These are phyloP conservation scores for Arthrobotrys conoides DNA, from an alignment of 2,329 filamentous ascomycete genomes.

Conservation along the genomic window DNA sequence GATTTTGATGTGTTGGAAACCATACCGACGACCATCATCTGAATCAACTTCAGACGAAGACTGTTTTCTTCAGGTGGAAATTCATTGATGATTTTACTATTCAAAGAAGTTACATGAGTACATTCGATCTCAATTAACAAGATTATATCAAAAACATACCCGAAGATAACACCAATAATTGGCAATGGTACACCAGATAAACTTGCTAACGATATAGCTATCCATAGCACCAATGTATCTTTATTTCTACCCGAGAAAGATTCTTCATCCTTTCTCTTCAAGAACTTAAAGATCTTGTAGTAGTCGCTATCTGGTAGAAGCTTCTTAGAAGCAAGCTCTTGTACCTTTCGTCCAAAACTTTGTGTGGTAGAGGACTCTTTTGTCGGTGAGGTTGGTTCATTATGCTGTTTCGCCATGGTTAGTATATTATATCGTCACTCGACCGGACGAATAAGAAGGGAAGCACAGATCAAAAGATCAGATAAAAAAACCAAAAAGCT, in stretches of 20 bases:
- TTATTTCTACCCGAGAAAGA: slow-evolving; percentile 31
- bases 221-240: slow-evolving; percentile 50
- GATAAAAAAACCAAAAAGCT: slow-evolving; percentile 49
- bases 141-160: slow-evolving; percentile 58
- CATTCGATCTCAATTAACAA: not conserved
- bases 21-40: slow-evolving; percentile 67
- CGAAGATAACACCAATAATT: slow-evolving; percentile 69
- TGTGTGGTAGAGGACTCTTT: slow-evolving; percentile 11
- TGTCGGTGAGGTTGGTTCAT: slow-evolving; percentile 13
- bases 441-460: slow-evolving; percentile 21
- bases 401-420: slow-evolving; percentile 13
- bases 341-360: slow-evolving; percentile 2
- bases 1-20: slow-evolving; percentile 38
- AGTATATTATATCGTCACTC: slow-evolving; percentile 21
- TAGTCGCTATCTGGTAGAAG: slow-evolving; percentile 54
- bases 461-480: slow-evolving; percentile 49
- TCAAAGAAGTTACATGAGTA: slow-evolving; percentile 18
- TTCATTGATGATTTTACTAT: slow-evolving; percentile 69
- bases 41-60: slow-evolving; percentile 67
- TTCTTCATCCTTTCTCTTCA: slow-evolving; percentile 16
- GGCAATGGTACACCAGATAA: slow-evolving; percentile 67
- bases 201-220: slow-evolving; percentile 55
- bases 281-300: slow-evolving; percentile 52
- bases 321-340: slow-evolving; percentile 15
- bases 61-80: slow-evolving; percentile 70